A percentile compares a stretch with the other conserved stretches of the same genome.
These are phyloP conservation scores for Penicillium sp. DNA, from an alignment of 2,329 filamentous ascomycete species.

Conservation along the genomic window DNA sequence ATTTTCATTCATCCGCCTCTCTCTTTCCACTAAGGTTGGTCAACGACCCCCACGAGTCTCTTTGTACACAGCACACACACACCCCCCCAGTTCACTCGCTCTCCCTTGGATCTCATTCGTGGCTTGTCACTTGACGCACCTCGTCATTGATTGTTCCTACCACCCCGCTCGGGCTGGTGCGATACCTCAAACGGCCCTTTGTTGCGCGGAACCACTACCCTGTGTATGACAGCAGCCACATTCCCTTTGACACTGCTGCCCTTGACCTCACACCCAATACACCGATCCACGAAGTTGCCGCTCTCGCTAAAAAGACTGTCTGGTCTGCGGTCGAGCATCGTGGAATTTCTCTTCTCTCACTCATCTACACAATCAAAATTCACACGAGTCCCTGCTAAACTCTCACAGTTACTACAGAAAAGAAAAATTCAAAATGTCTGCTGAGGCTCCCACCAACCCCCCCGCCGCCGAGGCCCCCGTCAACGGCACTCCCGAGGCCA, in stretches of 20 bases:
- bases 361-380: conserved; percentile 13
- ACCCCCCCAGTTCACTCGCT: neutral
- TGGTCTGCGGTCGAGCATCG: conserved; percentile 26
- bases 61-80: neutral
- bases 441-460: conserved; percentile 76
- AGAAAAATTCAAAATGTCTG: conserved; percentile 73
- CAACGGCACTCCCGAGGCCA: conserved; percentile 65
- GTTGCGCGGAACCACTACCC: conserved; percentile 19
- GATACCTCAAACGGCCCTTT: conserved; percentile 24
- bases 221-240: conserved; percentile 8
- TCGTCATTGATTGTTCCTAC: neutral
- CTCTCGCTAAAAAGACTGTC: conserved; percentile 21
- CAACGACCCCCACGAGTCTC: conserved; percentile 13
- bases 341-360: conserved; percentile 20
- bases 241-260: conserved; percentile 16
- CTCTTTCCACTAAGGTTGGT: conserved; percentile 33
- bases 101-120: conserved; percentile 1
- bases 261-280: conserved; percentile 6
- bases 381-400: conserved; percentile 25
- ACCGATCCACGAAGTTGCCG: conserved; percentile 7
- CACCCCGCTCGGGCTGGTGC: conserved; percentile 21
- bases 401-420: conserved; percentile 64
- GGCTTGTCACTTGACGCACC: neutral
- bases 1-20: conserved; percentile 36
- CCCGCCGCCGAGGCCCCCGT: conserved; percentile 66